Evolutionary conservation across 2,329 filamentous ascomycete species (phyloP), one percentile per base, ranked within the genome.

Genomic region (Dryadomyces sulphureus): DNA sequence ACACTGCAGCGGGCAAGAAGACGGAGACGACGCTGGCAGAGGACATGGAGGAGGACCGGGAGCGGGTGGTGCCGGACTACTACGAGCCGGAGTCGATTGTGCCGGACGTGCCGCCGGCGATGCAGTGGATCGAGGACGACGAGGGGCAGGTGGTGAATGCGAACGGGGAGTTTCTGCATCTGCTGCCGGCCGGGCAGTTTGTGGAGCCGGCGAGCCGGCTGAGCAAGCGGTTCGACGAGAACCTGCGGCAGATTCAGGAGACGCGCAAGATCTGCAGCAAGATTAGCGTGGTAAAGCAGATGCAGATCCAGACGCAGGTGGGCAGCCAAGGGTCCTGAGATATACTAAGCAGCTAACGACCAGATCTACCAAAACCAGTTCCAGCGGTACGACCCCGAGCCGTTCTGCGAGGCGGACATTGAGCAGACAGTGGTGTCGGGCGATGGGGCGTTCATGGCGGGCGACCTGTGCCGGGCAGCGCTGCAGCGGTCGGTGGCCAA

Each of bases 301-400:
- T 98, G 92, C 92, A 98, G 65, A 78, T 96, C 45, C 92, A 98
- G 62, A 86, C 88, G 44, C 92, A 95, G 75, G 85, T 87, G 75
- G 36, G 56, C 59, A n/a, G n/a, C n/a, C n/a, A n/a, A n/a, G n/a
- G n/a, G n/a, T n/a, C n/a, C n/a, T n/a, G n/a, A n/a, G n/a, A n/a
- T n/a, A n/a, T n/a, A n/a, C n/a, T n/a, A n/a, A n/a, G n/a, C n/a
- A n/a, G n/a, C n/a, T n/a, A n/a, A n/a, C n/a, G 42, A 27, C 17
- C 55, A 92, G 84, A 84, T 94, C 59, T 98, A 98, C 60, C 84
- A 89, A 57, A 98, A 98, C 58, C 92, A 98, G 61, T 98, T 98
- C 56, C 88, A 90, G 53, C 95, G 94, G 64, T 94, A 94, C 59
- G 86, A 94, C 51, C 84, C 84, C 1, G 82, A 90, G 58, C 85